Conservation (phyloP, 257 asterid genomes). For the Linaria vulgaris region DNA sequence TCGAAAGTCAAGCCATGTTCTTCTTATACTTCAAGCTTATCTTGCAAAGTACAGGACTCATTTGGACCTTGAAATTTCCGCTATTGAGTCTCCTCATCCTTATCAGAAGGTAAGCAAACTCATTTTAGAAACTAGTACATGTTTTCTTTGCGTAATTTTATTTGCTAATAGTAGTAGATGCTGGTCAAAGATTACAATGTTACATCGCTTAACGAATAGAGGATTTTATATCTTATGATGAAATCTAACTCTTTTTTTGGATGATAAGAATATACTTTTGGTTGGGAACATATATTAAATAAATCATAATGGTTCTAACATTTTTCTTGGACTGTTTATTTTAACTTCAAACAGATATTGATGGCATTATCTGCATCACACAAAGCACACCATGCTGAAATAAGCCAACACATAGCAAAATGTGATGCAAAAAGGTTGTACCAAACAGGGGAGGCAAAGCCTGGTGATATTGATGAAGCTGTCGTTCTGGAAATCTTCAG, state of each 20-base stretch:
- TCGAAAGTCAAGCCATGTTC: conserved; percentile 73
- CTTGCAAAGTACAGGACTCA: conserved; percentile 41
- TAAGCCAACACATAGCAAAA: conserved; percentile 69
- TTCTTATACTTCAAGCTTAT: conserved; percentile 60
- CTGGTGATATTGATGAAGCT: conserved; percentile 57
- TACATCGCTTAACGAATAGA: no score
- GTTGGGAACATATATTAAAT: neutral
- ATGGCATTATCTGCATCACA: conserved; percentile 73
- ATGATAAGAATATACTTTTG: no score
- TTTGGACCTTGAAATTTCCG: conserved; percentile 52
- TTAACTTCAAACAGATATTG: conserved; percentile 41
- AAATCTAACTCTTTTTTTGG: neutral
- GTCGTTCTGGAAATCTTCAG: conserved; percentile 66
- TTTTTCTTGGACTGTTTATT: neutral
- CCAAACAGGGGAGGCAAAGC: conserved; percentile 63
- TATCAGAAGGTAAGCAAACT: conserved; percentile 53
- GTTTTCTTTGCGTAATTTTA: neutral
- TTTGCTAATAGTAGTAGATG: neutral
- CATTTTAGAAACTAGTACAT: neutral
- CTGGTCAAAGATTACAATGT: no score
- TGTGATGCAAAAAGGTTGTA: conserved; percentile 70
- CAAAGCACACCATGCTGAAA: conserved; percentile 60
- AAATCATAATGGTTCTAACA: neutral
- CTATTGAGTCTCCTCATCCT: conserved; percentile 59
- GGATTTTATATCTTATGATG: no score